A percentile compares a stretch with the other conserved stretches of the same genome.
Evolutionary conservation across 1,139 yeast genomes (phyloP).

Genomic region (Hemisphaericaspora xylofermentans): DNA sequence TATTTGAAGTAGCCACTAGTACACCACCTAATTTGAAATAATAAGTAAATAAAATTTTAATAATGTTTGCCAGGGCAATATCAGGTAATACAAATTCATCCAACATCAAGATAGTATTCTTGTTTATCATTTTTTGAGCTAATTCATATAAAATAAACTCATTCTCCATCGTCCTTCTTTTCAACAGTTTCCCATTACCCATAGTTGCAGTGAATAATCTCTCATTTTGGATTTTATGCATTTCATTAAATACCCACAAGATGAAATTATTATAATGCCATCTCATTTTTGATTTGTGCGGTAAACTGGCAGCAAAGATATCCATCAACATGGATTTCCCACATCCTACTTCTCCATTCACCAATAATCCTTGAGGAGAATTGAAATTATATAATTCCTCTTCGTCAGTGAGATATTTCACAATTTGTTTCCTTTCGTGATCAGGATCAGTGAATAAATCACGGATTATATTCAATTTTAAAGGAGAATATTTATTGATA

Average conservation of each 20-base stretch:
- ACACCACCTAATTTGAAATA: slow-evolving; percentile 76
- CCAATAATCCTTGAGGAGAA: slow-evolving; percentile 62
- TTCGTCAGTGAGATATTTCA: slow-evolving; percentile 57
- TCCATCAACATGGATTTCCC: slow-evolving; percentile 78
- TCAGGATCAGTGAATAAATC: slow-evolving; percentile 30
- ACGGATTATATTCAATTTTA: slow-evolving; percentile 20
- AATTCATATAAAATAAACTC: slow-evolving; percentile 66
- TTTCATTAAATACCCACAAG: slow-evolving; percentile 64
- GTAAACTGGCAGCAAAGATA: slow-evolving; percentile 64
- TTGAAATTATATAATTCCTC: slow-evolving; percentile 58
- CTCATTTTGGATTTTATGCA: slow-evolving; percentile 53
- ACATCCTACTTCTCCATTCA: slow-evolving; percentile 76
- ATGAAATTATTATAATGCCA: slow-evolving; percentile 75
- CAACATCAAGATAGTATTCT: slow-evolving; percentile 58
- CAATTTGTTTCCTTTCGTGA: slow-evolving; percentile 32
- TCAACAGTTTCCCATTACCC: slow-evolving; percentile 27
- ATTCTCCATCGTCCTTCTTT: slow-evolving; percentile 49
- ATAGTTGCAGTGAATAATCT: slow-evolving; percentile 34
- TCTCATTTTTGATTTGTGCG: slow-evolving; percentile 62
- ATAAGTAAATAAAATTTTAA: slow-evolving; percentile 62
- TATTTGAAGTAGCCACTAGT: slow-evolving; percentile 68
- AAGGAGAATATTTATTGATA: slow-evolving; percentile 12
- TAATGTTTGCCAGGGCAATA: slow-evolving; percentile 66
- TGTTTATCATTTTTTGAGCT: slow-evolving; percentile 62
- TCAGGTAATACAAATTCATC: slow-evolving; percentile 80